Base-by-base conservation (phyloP, 495 filamentous ascomycete genomes). In the Thermothielavioides terrestris region DNA sequence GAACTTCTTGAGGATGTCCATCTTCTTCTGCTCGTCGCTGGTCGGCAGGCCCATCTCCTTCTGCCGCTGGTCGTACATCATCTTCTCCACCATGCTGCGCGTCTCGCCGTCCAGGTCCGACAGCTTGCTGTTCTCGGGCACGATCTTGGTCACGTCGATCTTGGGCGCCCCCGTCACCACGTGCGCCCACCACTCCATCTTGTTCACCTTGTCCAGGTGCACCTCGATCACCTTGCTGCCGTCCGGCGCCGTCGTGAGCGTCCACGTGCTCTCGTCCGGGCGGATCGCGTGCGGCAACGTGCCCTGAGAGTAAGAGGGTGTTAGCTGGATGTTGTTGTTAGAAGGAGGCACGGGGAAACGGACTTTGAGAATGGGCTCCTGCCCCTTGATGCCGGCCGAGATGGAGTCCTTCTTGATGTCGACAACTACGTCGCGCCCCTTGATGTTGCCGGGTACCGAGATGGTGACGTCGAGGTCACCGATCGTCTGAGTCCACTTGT, bases 41-140 rank as follows among this genome's bases (percentile, higher is more conserved):
- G 81, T 87, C 58, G 86, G 84, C 63, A 82, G 78, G 6, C 92
- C 92, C 54, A 58, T 74, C 76, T 95, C 92, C 80, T 97, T 97
- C 77, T 95, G 89, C 38, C 86, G 75, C 77, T 98, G 92, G 71
- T 98, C 92, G 58, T 77, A 98, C 92, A 98, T 98, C 92, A 98
- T 97, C 79, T 98, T 98, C 82, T 98, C 92, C 35, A 98, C 92
- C 91, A 98, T 96, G n/a, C 58, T 75, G 51, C 92, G 77, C 53
- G 92, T 98, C 78, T 95, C 87, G 43, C 94, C 91, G 62, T 98
- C 94, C 50, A 98, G 71, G 69, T 98, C 92, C 49, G 84, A 77
- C 57, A 98, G 70, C 62, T 85, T 92, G 54, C 80, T 86, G 64
- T 86, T 90, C 72, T 98, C 92, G 17, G 92, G 92, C 62, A 81